Evolutionary conservation across 2,329 filamentous ascomycete species (phyloP).

Genomic region (Alternaria postmessia): DNA sequence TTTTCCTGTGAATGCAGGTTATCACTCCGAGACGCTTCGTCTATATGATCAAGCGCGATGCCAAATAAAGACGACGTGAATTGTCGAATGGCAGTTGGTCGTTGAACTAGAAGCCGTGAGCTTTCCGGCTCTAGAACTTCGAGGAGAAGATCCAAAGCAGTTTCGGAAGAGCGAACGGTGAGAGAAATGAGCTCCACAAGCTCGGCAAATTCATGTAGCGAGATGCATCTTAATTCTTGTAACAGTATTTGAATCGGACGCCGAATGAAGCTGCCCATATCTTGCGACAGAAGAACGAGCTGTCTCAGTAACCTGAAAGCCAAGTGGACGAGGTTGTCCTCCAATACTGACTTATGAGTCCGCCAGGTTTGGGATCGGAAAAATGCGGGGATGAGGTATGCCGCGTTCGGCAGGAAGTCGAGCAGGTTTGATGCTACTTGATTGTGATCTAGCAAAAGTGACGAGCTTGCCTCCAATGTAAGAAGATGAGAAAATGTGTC

Average conservation of each 20-base stretch:
- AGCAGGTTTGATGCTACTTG: not conserved
- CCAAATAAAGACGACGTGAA: slow-evolving; percentile 48
- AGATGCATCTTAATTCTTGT: not conserved
- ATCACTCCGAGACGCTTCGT: slow-evolving; percentile 38
- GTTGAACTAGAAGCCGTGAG: not conserved
- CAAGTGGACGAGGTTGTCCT: not conserved
- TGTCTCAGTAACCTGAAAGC: not conserved
- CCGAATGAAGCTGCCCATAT: not conserved
- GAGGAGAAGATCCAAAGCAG: not conserved
- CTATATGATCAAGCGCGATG: slow-evolving; percentile 54
- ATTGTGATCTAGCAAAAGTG: not conserved
- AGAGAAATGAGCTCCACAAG: not conserved
- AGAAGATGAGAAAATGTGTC: not conserved
- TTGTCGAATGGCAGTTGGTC: slow-evolving; percentile 33
- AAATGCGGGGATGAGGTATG: not conserved
- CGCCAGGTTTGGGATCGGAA: not conserved
- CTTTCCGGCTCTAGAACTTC: not conserved
- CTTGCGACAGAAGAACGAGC: not conserved
- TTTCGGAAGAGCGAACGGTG: not conserved
- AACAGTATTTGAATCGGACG: not conserved
- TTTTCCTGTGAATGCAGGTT: slow-evolving; percentile 17
- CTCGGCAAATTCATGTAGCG: not conserved
- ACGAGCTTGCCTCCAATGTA: not conserved
- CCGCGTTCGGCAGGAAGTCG: not conserved
- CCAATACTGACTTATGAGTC: not conserved